These are phyloP conservation scores for Gillenia trifoliata DNA, from an alignment of 306 rosid genomes.

Conservation along the genomic window DNA sequence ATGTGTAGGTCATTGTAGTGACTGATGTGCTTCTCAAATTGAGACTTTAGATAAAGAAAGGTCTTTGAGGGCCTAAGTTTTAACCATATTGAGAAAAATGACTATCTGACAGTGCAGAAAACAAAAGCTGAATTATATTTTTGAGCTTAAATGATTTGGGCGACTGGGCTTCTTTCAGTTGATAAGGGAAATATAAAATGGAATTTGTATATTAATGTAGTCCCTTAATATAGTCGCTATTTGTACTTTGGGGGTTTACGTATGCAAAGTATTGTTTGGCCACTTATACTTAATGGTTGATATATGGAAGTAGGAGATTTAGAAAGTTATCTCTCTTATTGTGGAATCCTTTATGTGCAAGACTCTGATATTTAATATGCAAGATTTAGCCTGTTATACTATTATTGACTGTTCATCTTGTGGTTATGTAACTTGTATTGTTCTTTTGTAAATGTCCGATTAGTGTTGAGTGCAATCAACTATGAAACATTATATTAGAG, in stretches of 20 bases:
- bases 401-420: background rate
- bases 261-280: background rate
- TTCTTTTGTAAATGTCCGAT: background rate
- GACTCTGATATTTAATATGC: background rate
- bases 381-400: background rate
- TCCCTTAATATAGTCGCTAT: background rate
- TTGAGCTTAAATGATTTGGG: background rate
- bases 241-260: background rate
- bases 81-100: background rate
- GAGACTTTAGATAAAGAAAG: background rate
- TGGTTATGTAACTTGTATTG: background rate
- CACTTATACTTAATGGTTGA: background rate
- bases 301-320: background rate
- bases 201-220: too few species aligned
- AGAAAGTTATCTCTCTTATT: background rate
- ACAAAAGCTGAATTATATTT: background rate
- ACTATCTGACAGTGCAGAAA: background rate
- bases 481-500: background rate
- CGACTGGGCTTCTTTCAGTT: background rate
- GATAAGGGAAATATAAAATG: background rate
- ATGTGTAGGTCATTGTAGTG: background rate
- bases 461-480: background rate
- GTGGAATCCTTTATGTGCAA: background rate
- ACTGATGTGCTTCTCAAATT: background rate
- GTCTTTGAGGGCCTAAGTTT: background rate